These are phyloP conservation scores for Aspergillus sp. DNA, from an alignment of 2,329 filamentous ascomycete species.

Conservation along the genomic window DNA sequence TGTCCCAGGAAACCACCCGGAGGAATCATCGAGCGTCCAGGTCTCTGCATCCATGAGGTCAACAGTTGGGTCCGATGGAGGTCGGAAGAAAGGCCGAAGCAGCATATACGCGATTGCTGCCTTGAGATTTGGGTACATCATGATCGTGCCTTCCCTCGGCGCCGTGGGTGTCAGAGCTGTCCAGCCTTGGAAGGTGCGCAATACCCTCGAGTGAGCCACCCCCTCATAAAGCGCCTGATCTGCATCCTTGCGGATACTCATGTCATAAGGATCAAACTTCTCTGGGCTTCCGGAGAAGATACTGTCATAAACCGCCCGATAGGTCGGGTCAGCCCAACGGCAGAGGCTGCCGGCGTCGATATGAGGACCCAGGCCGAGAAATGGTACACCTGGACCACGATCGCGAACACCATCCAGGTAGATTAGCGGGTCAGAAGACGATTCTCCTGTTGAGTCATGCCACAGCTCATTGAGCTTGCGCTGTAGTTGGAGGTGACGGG, in stretches of 20 bases:
- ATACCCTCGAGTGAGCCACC: not conserved
- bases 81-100: not conserved
- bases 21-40: not conserved
- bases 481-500: not conserved
- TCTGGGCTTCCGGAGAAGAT: not conserved
- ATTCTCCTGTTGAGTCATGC: not conserved
- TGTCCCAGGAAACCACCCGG: slow-evolving; percentile 2
- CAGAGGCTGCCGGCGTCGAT: not conserved
- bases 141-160: not conserved
- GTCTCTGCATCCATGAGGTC: slow-evolving; percentile 2
- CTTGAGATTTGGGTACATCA: not conserved
- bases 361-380: not conserved
- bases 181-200: not conserved
- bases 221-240: not conserved
- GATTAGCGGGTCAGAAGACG: not conserved
- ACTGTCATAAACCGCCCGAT: not conserved
- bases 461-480: not conserved
- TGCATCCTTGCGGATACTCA: not conserved
- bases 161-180: not conserved
- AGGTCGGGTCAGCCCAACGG: not conserved
- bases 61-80: not conserved
- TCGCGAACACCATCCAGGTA: not conserved
- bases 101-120: not conserved
- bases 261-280: not conserved
- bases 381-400: not conserved